Percentiles rank a stretch among this genome's conserved stretches.
Evolutionary conservation across 2,329 filamentous ascomycete species (phyloP).

Genomic region (Cercospora zeae-maydis): DNA sequence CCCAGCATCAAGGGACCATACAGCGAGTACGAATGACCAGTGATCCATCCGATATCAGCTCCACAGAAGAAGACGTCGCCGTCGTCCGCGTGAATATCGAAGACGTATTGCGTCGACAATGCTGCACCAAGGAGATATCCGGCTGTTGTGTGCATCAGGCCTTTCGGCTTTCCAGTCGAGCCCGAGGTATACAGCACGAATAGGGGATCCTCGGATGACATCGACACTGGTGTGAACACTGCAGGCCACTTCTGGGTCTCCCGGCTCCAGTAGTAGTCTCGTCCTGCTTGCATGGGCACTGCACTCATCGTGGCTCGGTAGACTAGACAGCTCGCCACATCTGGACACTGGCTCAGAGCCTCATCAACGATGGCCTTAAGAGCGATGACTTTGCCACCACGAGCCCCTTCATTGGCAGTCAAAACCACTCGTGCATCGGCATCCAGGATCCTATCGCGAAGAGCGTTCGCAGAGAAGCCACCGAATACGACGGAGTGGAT

Average conservation of each 20-base stretch:
- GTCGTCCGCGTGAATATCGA: conserved; percentile 71
- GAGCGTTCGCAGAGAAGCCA: background rate
- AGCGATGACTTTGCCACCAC: background rate
- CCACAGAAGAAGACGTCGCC: conserved; percentile 94
- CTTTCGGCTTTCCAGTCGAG: conserved; percentile 80
- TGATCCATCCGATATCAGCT: conserved; percentile 92
- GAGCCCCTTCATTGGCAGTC: background rate
- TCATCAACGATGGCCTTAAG: background rate
- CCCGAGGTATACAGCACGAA: conserved; percentile 88
- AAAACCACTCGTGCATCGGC: background rate
- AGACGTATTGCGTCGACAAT: conserved; percentile 92
- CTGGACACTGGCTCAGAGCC: conserved; percentile 41
- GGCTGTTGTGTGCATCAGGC: conserved; percentile 92
- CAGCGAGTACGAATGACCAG: conserved; percentile 79
- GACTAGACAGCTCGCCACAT: background rate
- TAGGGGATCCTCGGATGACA: conserved; percentile 90
- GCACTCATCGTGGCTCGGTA: conserved; percentile 44
- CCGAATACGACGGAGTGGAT: background rate
- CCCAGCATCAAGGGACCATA: conserved; percentile 82
- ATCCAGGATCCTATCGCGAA: background rate
- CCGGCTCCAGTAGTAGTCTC: background rate
- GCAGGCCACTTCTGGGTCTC: conserved; percentile 70
- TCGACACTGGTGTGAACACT: conserved; percentile 81
- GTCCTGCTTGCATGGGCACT: conserved; percentile 50
- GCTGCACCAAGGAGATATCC: conserved; percentile 93